Evolutionary conservation across 306 rosid genomes (phyloP).

Genomic region (Cucurbita ficifolia): DNA sequence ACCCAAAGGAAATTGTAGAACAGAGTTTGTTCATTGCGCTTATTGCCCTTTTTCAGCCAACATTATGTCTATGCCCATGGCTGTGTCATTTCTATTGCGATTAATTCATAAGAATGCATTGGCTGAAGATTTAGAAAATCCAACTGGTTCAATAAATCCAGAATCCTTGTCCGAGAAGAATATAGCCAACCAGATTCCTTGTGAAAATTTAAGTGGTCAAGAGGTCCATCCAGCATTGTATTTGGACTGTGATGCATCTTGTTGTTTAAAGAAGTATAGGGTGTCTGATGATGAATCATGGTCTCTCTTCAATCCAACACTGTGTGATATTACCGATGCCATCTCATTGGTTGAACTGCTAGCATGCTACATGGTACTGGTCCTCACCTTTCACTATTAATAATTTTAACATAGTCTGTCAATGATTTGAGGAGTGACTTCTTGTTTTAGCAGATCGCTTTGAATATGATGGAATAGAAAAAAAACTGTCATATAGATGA

Average conservation of each 20-base stretch:
- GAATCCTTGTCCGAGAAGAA: constrained; percentile 10
- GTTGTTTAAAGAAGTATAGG: constrained; percentile 22
- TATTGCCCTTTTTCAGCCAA: constrained; percentile 55
- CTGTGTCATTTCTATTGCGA: constrained; percentile 38
- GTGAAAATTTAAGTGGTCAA: neutral
- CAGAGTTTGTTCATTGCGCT: constrained; percentile 18
- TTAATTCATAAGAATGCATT: constrained; percentile 19
- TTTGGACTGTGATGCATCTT: constrained; percentile 18
- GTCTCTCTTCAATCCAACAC: constrained; percentile 4
- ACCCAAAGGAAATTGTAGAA: constrained; percentile 21
- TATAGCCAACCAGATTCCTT: constrained; percentile 10
- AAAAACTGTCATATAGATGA: neutral
- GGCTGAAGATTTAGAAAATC: constrained; percentile 8
- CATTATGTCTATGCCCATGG: constrained; percentile 36
- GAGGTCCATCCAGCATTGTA: constrained; percentile 5
- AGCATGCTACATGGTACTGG: constrained; percentile 48
- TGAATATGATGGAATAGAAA: neutral
- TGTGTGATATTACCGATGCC: constrained; percentile 34
- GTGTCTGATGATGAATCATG: constrained; percentile 21
- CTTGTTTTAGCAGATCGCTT: neutral
- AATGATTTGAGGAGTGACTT: neutral
- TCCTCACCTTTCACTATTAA: neutral
- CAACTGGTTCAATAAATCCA: constrained; percentile 13
- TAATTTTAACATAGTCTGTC: constrained; percentile 7
- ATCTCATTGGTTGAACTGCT: constrained; percentile 74